These are phyloP conservation scores for Beta macrorhiza DNA, from an alignment of 179 eudicot genomes.

Conservation along the genomic window DNA sequence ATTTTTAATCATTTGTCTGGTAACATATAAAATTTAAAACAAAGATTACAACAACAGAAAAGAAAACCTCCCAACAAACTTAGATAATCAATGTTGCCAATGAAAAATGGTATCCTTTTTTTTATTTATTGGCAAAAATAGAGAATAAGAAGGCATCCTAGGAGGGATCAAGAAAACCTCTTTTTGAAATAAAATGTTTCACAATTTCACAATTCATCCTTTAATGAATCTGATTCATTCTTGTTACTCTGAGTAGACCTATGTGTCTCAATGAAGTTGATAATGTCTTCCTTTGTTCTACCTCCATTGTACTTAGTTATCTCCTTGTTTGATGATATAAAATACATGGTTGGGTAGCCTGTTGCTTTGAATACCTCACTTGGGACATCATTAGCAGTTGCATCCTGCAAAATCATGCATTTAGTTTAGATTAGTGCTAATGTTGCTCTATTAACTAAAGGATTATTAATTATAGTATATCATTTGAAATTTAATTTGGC, in stretches of 20 bases:
- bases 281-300: conserved; percentile 54
- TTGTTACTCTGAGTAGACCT: conserved; percentile 19
- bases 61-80: too few species aligned
- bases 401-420: conserved; percentile 45
- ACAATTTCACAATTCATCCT: background rate
- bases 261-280: conserved; percentile 55
- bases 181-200: background rate
- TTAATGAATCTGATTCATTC: background rate
- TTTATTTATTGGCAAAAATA: too few species aligned
- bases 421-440: background rate
- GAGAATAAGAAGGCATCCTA: too few species aligned
- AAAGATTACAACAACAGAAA: too few species aligned
- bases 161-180: background rate
- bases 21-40: too few species aligned
- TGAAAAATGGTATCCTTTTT: background rate
- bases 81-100: background rate
- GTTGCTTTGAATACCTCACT: conserved; percentile 44
- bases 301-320: conserved; percentile 50
- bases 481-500: too few species aligned
- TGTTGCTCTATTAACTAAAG: background rate
- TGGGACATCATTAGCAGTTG: conserved; percentile 77
- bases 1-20: too few species aligned
- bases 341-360: conserved; percentile 75
- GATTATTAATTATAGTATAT: too few species aligned
- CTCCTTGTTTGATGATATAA: conserved; percentile 60